phyloP scores from a whole-genome alignment of 202 grass and related monocot genomes.

The Hordeum pubiflorum region DNA sequence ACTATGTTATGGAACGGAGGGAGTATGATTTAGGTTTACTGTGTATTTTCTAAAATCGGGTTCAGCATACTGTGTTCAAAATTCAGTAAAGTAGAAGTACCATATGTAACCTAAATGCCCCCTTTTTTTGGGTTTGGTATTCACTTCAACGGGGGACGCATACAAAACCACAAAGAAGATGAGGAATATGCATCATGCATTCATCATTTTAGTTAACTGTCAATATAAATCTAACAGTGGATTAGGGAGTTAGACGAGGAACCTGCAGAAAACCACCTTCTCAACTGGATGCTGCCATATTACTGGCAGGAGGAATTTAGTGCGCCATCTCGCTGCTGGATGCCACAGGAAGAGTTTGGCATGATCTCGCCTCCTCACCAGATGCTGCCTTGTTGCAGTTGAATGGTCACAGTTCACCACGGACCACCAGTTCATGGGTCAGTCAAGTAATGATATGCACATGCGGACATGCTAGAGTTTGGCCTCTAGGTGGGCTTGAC shows the following conservation, averaged over 20 bases:
- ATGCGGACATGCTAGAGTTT: background rate
- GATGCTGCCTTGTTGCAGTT: background rate
- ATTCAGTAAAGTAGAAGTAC: background rate
- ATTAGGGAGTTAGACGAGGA: background rate
- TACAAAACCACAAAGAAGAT: background rate
- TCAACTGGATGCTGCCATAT: background rate
- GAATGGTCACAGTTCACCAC: background rate
- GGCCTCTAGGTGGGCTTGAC: background rate
- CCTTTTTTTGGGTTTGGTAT: background rate
- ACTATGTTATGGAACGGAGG: background rate
- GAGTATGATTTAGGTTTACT: background rate
- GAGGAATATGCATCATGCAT: background rate
- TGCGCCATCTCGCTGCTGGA: background rate
- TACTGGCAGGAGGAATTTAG: background rate
- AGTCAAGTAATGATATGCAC: background rate
- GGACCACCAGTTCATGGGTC: background rate
- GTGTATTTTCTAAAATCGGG: background rate
- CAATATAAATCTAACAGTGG: background rate
- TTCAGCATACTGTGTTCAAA: background rate
- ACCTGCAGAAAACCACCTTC: background rate
- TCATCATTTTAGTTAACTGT: background rate
- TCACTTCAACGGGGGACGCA: background rate
- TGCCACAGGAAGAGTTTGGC: background rate
- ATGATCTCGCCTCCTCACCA: background rate
- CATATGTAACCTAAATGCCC: background rate